A percentile compares a stretch with the other conserved stretches of the same genome.
These are phyloP conservation scores for Exsudoporus frostii DNA, from an alignment of 768 basidiomycete genomes.

Conservation along the genomic window DNA sequence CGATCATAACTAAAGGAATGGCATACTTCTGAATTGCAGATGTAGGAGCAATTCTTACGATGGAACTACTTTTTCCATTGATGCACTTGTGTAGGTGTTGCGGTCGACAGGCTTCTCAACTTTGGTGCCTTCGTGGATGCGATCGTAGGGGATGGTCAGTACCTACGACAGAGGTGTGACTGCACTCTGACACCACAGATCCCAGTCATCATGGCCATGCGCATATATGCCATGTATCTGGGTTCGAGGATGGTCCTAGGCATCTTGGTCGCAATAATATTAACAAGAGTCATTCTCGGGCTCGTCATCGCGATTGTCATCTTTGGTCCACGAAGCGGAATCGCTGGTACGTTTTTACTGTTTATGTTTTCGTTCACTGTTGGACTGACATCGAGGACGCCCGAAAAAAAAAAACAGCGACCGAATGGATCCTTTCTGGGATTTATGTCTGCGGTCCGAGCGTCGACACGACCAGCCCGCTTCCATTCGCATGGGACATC, in stretches of 20 bases:
- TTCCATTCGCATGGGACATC: conserved; percentile 17
- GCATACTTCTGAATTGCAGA: background rate
- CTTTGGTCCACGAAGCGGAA: conserved; percentile 18
- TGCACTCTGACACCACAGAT: background rate
- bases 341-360: conserved; percentile 3
- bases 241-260: conserved; percentile 7
- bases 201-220: conserved; percentile 17
- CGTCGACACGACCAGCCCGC: background rate
- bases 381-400: background rate
- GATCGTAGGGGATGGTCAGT: conserved; percentile 12
- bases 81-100: conserved; percentile 3
- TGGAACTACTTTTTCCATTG: background rate
- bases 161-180: background rate
- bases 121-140: conserved; percentile 9
- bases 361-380: background rate
- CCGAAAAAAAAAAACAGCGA: conserved; percentile 10
- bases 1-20: background rate
- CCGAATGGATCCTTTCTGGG: conserved; percentile 15
- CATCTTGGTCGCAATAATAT: conserved; percentile 5
- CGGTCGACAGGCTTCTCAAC: conserved; percentile 10
- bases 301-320: conserved; percentile 6
- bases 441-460: conserved; percentile 12
- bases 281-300: conserved; percentile 5
- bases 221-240: conserved; percentile 23
- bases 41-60: background rate